Base-by-base conservation (phyloP, 306 rosid genomes). In the Acmispon strigosus region DNA sequence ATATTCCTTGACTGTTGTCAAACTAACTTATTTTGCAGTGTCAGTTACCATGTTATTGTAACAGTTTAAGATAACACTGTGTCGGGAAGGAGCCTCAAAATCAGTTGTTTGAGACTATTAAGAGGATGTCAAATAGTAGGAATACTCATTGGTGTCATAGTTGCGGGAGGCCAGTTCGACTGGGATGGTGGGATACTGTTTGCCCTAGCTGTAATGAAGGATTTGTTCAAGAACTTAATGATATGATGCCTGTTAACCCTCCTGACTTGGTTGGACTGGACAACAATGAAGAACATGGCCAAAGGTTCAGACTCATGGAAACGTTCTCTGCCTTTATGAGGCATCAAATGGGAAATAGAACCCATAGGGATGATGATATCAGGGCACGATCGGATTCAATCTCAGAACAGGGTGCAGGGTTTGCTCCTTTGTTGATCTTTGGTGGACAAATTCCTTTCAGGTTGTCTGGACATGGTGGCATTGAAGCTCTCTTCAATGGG, bases 391-490 rank as follows among this genome's bases (percentile, higher is more conserved):
- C 86, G 18, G 89, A 76, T 81, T 58, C 75, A 57, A 63, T 64
- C 60, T 80, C 87, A 7, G 87, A 83, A 59, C 83, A 80, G 50
- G 15, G 57, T 74, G 75, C 81, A 0, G 80, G 80, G 16, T 69
- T 79, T 59, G 75, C 83, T 69, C 90, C 89, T 66, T 57, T 86
- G 72, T 71, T 88, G 72, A 84, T 88, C 44, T 86, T 84, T 75
- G 89, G 94, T 51, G 94, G 94, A 49, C 88, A 87, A 54, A 74
- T 85, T 65, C 92, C 96, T 10, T 50, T 80, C 52, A 81, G 87
- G 56, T 70, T 85, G 72, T 83, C 90, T 20, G 84, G 89, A 70
- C 80, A 85, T 50, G 83, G 84, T 42, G 86, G 85, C 39, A 42
- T 89, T 57, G 92, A 89, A 70, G 87, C 92, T 48, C 76, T 89